Conservation (phyloP, 441 rosid genomes). For the Gossypium gossypioides region DNA sequence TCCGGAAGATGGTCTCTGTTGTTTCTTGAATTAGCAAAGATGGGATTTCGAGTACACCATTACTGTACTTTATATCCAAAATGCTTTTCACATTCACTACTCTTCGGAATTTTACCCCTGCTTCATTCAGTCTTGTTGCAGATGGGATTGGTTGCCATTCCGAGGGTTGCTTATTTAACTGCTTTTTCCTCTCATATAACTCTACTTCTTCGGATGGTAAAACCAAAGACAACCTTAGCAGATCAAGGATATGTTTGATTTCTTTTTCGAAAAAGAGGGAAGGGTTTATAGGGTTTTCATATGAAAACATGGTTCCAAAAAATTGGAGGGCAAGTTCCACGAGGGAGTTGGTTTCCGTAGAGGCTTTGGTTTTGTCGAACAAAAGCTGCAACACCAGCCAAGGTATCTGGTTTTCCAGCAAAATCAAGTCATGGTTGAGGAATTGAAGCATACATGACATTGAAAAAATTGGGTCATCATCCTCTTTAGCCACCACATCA, state of each 20-base stretch:
- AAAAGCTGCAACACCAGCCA: not conserved
- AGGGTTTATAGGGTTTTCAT: not conserved
- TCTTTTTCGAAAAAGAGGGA: not conserved
- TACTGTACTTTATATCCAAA: not conserved
- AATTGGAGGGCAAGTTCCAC: not conserved
- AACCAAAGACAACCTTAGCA: not conserved
- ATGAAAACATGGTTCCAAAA: not conserved
- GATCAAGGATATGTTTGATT: constrained; percentile 1
- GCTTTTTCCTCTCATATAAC: no score
- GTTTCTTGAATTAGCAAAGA: not conserved
- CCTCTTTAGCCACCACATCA: not conserved
- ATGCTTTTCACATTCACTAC: not conserved
- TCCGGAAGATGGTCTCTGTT: not conserved
- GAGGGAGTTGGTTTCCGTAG: not conserved
- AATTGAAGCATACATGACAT: constrained; percentile 3
- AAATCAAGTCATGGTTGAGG: constrained; percentile 7
- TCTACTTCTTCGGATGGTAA: not conserved
- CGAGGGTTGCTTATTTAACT: not conserved
- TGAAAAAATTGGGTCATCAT: constrained; percentile 4
- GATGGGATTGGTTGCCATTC: not conserved
- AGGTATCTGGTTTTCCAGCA: constrained; percentile 8
- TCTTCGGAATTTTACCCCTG: not conserved
- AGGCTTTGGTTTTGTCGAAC: not conserved
- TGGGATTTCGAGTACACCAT: constrained; percentile 7
- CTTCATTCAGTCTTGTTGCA: not conserved